phyloP scores from a whole-genome alignment of 139 green algal species.

The Ettlia oleoabundans region DNA sequence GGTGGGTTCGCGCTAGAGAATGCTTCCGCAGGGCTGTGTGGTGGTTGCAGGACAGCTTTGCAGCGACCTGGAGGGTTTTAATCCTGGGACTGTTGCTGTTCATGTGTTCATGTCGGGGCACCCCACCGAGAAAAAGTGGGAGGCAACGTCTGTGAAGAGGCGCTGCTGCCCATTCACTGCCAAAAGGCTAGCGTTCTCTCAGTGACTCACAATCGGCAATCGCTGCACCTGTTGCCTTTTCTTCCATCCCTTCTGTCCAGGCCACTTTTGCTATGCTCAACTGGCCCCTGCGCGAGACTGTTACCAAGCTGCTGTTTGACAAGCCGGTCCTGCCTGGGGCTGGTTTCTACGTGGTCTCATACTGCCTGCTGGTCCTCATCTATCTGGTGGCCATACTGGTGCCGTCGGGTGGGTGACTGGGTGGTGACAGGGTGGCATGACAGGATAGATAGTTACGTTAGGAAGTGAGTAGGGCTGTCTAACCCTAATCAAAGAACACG shows the following conservation, averaged over 20 bases:
- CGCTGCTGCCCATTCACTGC: no score
- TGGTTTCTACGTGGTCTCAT: slow-evolving; percentile 31
- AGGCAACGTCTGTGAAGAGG: no score
- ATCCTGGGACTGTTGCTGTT: no score
- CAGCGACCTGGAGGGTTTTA: no score
- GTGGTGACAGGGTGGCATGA: neutral
- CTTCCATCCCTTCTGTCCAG: neutral
- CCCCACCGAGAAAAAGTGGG: no score
- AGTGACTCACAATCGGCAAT: no score
- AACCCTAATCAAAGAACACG: no score
- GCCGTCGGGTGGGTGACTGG: slow-evolving; percentile 4
- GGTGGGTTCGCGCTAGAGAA: neutral
- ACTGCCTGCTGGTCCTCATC: slow-evolving; percentile 25
- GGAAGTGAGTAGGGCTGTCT: no score
- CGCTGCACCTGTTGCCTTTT: neutral
- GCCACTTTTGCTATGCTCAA: slow-evolving; percentile 53
- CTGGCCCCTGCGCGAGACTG: slow-evolving; percentile 48
- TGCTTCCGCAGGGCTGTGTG: neutral
- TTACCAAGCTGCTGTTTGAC: slow-evolving; percentile 38
- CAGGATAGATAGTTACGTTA: no score
- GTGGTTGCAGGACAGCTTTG: no score
- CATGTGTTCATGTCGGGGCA: no score
- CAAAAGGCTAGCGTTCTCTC: no score
- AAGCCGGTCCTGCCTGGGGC: slow-evolving; percentile 11
- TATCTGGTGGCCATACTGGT: slow-evolving; percentile 45